Base-by-base conservation (phyloP, 1,139 yeast genomes). In the Neolecta irregularis region DNA sequence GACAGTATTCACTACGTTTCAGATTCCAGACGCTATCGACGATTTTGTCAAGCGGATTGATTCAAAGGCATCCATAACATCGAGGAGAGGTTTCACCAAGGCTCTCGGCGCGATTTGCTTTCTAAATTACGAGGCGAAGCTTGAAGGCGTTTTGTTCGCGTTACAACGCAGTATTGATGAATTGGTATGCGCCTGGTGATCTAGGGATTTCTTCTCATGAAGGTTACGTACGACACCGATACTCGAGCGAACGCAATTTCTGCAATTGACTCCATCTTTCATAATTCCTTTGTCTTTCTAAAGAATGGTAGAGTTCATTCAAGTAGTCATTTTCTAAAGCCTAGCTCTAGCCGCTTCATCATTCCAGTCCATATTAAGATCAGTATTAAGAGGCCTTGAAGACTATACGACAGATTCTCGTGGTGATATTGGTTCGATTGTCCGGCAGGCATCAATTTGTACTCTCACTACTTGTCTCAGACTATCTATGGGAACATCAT, bases 351-450 rank as follows among this genome's bases (percentile, higher is more conserved):
- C 20, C 22, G 7, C 22, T 16, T 24, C 15, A 11, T 15, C 11
- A 15, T 32, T 15, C 21, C 30, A 16, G 20, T 22, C 4, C 4
- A 11, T 36, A 15, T 23, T 44, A 11, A 35, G 30, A 1, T 32
- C 43, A 3, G 20, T 54, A 3, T 21, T 45, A 2, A 20, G 33
- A 1, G 52, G 52, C 3, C 44, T 55, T 20, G 46, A 48, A 16
- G 64, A 61, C 39, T 60, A 58, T 40, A 44, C 58, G 2, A 41
- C 47, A 1, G 59, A 55, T 26, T 40, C 49, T 4, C 48, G 62
- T n/a, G 65, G 65, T 3, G 65, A 60, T 39, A 54, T 59, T 4
- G 95, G 95, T 2, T 69, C 81, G 25, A 67, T 72, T 50, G 67
- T 81, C 1, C 61, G 95, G 35, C 47, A 52, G 2, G 64, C 72